phyloP scores from a whole-genome alignment of 1,284 basidiomycete genomes.

The Ustilago cynodontis region DNA sequence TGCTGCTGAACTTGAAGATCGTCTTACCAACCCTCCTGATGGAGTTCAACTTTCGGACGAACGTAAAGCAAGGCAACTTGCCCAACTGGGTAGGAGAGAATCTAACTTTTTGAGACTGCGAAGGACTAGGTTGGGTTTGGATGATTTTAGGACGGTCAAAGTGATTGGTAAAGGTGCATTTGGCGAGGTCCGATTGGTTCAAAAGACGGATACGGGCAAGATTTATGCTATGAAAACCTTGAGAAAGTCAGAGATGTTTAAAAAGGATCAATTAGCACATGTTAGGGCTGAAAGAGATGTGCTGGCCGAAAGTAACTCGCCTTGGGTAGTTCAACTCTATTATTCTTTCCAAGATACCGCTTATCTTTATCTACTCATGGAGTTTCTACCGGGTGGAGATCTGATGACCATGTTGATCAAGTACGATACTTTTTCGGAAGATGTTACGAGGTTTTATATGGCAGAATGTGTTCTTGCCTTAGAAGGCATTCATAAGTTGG shows the following conservation, averaged over 20 bases:
- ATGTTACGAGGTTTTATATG: conserved; percentile 99
- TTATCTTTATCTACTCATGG: conserved; percentile 98
- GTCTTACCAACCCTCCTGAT: conserved; percentile 73
- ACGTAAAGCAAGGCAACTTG: conserved; percentile 89
- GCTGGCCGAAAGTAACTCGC: conserved; percentile 94
- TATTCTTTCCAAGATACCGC: conserved; percentile 98
- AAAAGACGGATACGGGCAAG: conserved; percentile 96
- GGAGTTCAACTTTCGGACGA: conserved; percentile 74
- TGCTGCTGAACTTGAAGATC: conserved; percentile 93
- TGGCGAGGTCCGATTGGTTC: conserved; percentile 95
- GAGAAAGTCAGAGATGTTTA: conserved; percentile 98
- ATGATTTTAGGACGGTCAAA: conserved; percentile 96
- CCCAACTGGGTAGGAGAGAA: conserved; percentile 90
- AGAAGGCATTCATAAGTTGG: conserved; percentile 96
- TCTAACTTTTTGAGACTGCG: conserved; percentile 82
- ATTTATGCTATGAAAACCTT: conserved; percentile 99
- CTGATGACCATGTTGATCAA: conserved; percentile 99
- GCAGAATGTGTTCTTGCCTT: conserved; percentile 98
- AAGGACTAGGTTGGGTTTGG: conserved; percentile 89
- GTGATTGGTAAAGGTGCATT: conserved; percentile 99
- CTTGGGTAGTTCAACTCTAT: conserved; percentile 97
- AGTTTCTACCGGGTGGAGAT: conserved; percentile 97
- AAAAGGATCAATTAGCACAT: conserved; percentile 96
- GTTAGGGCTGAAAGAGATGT: conserved; percentile 98
- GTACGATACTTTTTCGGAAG: conserved; percentile 98